Conservation (phyloP, 768 basidiomycete genomes). For the Mycena belliarum region DNA sequence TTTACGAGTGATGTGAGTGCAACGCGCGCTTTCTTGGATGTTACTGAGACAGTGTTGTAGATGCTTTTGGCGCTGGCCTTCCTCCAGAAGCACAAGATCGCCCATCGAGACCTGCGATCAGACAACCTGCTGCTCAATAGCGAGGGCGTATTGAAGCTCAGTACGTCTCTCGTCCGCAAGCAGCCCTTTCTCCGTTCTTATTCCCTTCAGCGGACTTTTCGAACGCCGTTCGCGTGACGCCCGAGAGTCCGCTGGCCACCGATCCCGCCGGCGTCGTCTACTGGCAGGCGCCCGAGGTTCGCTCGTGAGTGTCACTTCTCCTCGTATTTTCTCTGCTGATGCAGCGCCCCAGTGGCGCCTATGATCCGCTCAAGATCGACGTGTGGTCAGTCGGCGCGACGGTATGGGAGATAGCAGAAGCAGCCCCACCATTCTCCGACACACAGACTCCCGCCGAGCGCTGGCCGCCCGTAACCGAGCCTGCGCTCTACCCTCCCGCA, state of each 20-base stretch:
- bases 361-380: constrained; percentile 75
- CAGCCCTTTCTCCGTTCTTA: neutral
- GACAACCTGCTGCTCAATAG: constrained; percentile 78
- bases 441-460: constrained; percentile 57
- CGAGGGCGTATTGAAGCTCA: constrained; percentile 71
- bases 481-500: constrained; percentile 61
- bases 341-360: constrained; percentile 51
- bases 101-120: constrained; percentile 82
- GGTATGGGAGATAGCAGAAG: constrained; percentile 79
- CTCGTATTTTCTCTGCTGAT: constrained; percentile 3
- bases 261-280: constrained; percentile 73
- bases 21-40: neutral
- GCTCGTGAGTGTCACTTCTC: constrained; percentile 49
- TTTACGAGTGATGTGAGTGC: constrained; percentile 75
- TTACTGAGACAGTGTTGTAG: constrained; percentile 34
- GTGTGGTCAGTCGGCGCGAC: constrained; percentile 84
- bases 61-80: constrained; percentile 66
- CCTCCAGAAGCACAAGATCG: constrained; percentile 64
- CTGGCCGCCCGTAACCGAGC: constrained; percentile 64
- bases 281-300: constrained; percentile 87
- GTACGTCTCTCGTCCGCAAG: constrained; percentile 41
- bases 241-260: constrained; percentile 48
- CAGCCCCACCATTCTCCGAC: constrained; percentile 70
- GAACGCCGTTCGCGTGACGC: constrained; percentile 62
- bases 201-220: constrained; percentile 71